phyloP scores from a whole-genome alignment of 2,329 filamentous ascomycete genomes.

The Aphanocladium album region DNA sequence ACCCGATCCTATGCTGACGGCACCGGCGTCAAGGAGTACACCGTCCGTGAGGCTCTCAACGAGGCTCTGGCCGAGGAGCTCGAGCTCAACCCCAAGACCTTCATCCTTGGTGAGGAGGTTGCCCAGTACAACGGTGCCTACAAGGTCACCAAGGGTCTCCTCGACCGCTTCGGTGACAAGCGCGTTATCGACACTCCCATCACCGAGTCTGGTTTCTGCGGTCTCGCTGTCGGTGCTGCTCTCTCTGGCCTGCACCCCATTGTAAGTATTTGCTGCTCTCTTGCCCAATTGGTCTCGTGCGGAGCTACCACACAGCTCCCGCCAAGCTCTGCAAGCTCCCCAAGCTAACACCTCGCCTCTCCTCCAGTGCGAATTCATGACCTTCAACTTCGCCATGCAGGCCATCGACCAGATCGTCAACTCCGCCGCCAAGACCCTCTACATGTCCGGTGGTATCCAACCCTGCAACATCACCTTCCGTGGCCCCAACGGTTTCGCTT shows the following conservation, averaged over 20 bases:
- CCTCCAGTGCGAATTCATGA: conserved; percentile 95
- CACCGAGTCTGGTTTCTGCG: conserved; percentile 92
- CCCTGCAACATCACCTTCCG: conserved; percentile 99
- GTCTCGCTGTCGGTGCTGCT: conserved; percentile 90
- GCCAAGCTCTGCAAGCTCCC: neutral
- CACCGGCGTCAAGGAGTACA: conserved; percentile 78
- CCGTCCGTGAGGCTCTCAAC: conserved; percentile 94
- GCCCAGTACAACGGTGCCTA: conserved; percentile 99
- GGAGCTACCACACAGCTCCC: neutral
- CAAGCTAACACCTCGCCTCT: conserved; percentile 2
- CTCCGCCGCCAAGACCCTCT: conserved; percentile 97
- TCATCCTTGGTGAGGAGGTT: conserved; percentile 94
- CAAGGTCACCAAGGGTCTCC: conserved; percentile 97
- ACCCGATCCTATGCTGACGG: conserved; percentile 49
- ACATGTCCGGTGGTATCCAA: conserved; percentile 99
- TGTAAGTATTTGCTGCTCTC: conserved; percentile 51
- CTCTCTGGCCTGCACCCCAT: conserved; percentile 91
- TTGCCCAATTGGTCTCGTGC: neutral
- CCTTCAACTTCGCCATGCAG: conserved; percentile 99
- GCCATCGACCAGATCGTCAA: conserved; percentile 99
- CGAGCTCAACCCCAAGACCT: conserved; percentile 90
- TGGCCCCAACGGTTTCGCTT: conserved; percentile 94
- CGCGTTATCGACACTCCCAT: conserved; percentile 97
- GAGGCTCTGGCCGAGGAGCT: conserved; percentile 97
- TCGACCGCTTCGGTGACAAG: conserved; percentile 96